Conservation (phyloP, 2,329 filamentous ascomycete genomes). For the Acarospora socialis region DNA sequence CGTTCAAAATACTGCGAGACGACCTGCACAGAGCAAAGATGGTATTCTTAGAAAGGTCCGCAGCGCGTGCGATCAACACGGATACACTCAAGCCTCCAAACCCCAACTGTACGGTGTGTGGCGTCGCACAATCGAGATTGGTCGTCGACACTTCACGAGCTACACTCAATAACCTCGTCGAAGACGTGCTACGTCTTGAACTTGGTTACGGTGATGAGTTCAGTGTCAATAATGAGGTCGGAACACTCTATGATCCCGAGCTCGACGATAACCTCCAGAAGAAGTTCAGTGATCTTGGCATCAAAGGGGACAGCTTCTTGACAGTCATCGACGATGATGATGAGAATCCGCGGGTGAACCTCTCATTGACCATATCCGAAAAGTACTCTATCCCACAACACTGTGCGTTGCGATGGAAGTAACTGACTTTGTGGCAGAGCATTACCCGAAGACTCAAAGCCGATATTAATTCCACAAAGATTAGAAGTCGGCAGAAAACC, state of each 20-base stretch:
- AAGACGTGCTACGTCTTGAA: conserved; percentile 53
- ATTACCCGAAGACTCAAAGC: conserved; percentile 9
- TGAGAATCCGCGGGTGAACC: conserved; percentile 12
- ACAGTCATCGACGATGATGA: conserved; percentile 13
- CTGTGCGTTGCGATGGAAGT: not conserved
- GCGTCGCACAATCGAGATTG: conserved; percentile 53
- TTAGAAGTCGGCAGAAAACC: conserved; percentile 10
- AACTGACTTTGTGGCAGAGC: conserved; percentile 1
- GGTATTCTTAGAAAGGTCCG: conserved; percentile 63
- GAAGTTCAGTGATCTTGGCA: conserved; percentile 60
- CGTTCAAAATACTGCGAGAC: conserved; percentile 73
- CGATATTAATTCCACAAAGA: conserved; percentile 7
- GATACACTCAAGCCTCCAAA: conserved; percentile 51
- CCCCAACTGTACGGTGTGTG: conserved; percentile 69
- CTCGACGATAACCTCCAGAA: conserved; percentile 73
- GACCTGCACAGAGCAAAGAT: conserved; percentile 61
- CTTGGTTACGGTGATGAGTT: conserved; percentile 73
- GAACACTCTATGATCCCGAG: conserved; percentile 79
- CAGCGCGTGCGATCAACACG: conserved; percentile 43
- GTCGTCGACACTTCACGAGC: conserved; percentile 55
- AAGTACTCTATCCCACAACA: not conserved
- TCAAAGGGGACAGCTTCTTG: conserved; percentile 10
- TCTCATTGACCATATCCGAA: conserved; percentile 14
- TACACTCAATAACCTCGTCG: conserved; percentile 66
- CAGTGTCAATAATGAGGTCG: conserved; percentile 57